Base-by-base conservation (phyloP, 2,329 filamentous ascomycete species). In the Aspergillus fumigatus region DNA sequence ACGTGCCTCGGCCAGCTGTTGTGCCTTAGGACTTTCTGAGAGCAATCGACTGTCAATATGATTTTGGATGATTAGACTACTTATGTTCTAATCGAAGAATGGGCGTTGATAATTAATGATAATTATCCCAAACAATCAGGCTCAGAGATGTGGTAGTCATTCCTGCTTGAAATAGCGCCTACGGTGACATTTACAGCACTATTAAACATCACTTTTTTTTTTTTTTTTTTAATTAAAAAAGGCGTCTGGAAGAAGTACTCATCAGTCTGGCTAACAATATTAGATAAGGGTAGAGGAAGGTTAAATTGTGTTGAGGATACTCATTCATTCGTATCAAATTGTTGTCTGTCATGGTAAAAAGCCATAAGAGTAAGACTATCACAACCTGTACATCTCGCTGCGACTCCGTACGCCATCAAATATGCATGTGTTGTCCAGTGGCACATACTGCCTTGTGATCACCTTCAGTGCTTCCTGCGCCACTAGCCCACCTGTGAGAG, bases 381-480 rank as follows among this genome's bases (percentile, higher is more conserved):
- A 80, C 57, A 83, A 67, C 54, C 72, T 77, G 61, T 83, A 76
- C 62, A 84, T 82, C 43, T 75, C 77, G 49, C 74, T 82, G 66
- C 79, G 81, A 67, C 83, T 85, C 60, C 70, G 75, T 2, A 86
- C 78, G 1, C 85, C 85, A 65, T 87, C 84, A 62, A 86, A 87
- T 25, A 87, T 69, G 64, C 83, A 86, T 0, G 81, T 84, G 58
- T 86, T 86, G 68, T 87, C 83, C 8, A 87, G 76, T 1, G 85
- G 84, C 10, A 86, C 77, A 67, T 87, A 88, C 72, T 88, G 85
- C 65, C 82, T 80, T n/a, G 85, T 88, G 48, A 80, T 61, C 5
- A 85, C 82, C 71, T 99, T 99, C 77, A 99, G 95, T 60, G 93
- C 85, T 77, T 99, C 94, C 75, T 99, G 95, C n/a, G 93, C 91